Percentiles rank a stretch among this genome's conserved stretches.
These are phyloP conservation scores for Rhodocollybia butyracea DNA, from an alignment of 768 basidiomycete species.

Conservation along the genomic window DNA sequence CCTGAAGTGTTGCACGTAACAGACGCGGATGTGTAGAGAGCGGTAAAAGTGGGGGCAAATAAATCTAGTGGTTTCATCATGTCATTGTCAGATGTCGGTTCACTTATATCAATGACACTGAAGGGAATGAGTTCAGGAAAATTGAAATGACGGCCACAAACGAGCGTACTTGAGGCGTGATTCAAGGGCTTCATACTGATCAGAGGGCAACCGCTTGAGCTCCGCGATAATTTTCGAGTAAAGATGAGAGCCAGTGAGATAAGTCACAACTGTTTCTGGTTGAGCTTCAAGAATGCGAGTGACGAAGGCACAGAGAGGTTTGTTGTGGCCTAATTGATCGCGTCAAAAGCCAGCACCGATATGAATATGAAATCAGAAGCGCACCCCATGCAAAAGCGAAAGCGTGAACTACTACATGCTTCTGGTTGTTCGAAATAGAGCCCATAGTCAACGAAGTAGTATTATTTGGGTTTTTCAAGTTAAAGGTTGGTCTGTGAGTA, in stretches of 20 bases:
- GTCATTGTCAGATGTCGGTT: not conserved
- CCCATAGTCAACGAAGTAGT: too few species aligned
- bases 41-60: not conserved
- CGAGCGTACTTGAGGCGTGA: not conserved
- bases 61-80: not conserved
- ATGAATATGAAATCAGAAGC: not conserved
- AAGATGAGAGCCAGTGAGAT: not conserved
- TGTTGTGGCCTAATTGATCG: slow-evolving; percentile 3
- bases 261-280: not conserved
- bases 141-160: not conserved
- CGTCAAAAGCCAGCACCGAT: not conserved
- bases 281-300: slow-evolving; percentile 1
- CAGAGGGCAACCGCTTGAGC: not conserved
- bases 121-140: not conserved
- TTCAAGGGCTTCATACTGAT: not conserved
- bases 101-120: not conserved
- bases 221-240: not conserved
- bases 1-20: not conserved
- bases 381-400: slow-evolving; percentile 3
- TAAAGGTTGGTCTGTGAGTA: too few species aligned
- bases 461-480: too few species aligned
- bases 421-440: not conserved
- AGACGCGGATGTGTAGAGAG: not conserved
- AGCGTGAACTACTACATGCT: not conserved
- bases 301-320: slow-evolving; percentile 1